These are phyloP conservation scores for Kwoniella dejecticola DNA, from an alignment of 768 basidiomycete genomes.

Conservation along the genomic window DNA sequence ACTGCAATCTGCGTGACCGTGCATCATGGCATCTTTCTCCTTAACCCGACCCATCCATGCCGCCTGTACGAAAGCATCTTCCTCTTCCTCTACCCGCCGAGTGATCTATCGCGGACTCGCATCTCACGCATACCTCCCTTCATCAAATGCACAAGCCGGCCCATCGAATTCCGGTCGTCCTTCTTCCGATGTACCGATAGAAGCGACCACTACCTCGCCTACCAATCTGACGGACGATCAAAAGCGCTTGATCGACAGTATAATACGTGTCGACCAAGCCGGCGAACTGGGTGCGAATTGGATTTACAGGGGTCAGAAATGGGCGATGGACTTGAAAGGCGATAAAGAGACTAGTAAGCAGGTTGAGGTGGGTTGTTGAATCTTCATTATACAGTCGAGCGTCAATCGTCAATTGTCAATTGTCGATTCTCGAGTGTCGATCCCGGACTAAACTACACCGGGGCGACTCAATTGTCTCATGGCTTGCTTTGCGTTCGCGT, in stretches of 20 bases:
- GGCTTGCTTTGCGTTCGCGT: too few relatives aligned
- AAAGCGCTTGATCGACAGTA: slow-evolving; percentile 48
- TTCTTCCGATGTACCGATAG: background rate
- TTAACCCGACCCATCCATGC: background rate
- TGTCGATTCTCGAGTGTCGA: too few relatives aligned
- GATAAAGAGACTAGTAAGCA: slow-evolving; percentile 61
- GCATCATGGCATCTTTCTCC: background rate
- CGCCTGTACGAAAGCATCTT: background rate
- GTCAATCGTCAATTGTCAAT: too few relatives aligned
- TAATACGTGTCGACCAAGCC: slow-evolving; percentile 87
- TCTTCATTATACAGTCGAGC: background rate
- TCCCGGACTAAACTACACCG: too few relatives aligned
- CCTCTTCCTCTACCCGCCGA: background rate
- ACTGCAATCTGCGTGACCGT: too few relatives aligned
- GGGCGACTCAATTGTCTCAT: too few relatives aligned
- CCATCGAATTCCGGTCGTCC: background rate
- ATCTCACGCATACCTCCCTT: background rate
- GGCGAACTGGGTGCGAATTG: slow-evolving; percentile 95
- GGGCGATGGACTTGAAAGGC: slow-evolving; percentile 60
- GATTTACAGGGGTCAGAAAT: slow-evolving; percentile 87
- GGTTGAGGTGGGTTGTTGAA: slow-evolving; percentile 67
- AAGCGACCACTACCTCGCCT: slow-evolving; percentile 34
- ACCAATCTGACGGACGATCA: slow-evolving; percentile 43
- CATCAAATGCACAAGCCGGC: background rate
- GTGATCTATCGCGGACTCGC: background rate